These are phyloP conservation scores for Microbotryum violaceum DNA, from an alignment of 1,284 basidiomycete species.

Conservation along the genomic window DNA sequence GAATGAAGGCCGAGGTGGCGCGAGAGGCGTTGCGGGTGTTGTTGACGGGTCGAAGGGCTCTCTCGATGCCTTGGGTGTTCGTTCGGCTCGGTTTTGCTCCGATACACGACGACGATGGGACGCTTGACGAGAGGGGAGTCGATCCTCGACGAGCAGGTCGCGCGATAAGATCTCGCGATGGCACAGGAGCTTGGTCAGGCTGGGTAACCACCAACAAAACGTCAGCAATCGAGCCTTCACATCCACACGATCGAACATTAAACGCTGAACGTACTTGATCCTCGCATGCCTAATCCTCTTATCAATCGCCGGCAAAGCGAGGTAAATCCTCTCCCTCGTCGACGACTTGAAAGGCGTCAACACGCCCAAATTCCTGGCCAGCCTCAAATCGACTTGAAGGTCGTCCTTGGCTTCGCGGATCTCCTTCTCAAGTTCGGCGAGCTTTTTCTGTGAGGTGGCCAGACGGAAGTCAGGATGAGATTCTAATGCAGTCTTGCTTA, in stretches of 20 bases:
- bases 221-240: neutral
- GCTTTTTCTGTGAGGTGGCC: conserved; percentile 46
- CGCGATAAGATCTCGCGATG: conserved; percentile 64
- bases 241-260: neutral
- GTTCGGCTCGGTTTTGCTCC: neutral
- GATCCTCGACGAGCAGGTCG: conserved; percentile 65
- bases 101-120: conserved; percentile 13
- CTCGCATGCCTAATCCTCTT: conserved; percentile 60
- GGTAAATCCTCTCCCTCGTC: conserved; percentile 65
- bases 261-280: conserved; percentile 46
- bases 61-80: conserved; percentile 4
- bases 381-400: conserved; percentile 63
- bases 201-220: neutral
- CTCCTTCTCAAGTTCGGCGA: conserved; percentile 56
- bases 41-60: neutral
- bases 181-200: conserved; percentile 60
- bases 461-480: neutral
- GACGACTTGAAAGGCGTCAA: conserved; percentile 77
- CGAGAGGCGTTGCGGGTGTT: neutral
- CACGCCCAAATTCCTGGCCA: conserved; percentile 72
- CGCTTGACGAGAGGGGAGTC: conserved; percentile 31
- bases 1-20: conserved; percentile 6
- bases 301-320: conserved; percentile 57
- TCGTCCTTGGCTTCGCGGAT: conserved; percentile 54
- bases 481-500: too few relatives aligned